phyloP scores from a whole-genome alignment of 2,329 filamentous ascomycete genomes.

The Sarocladiaceae sp. region DNA sequence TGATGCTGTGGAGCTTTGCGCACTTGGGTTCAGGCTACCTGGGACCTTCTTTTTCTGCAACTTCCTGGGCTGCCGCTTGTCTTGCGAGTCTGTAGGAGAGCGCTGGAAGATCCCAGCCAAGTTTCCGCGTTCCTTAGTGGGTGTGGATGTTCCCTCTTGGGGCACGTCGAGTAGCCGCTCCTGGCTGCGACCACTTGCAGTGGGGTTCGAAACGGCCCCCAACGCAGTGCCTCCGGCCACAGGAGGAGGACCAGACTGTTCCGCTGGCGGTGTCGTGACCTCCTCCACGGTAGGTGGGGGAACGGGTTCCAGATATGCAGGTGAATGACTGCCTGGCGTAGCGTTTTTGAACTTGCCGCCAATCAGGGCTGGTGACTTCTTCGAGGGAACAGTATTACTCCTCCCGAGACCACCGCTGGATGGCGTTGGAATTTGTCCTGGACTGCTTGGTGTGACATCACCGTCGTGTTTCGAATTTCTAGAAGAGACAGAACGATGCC shows the following conservation, averaged over 20 bases:
- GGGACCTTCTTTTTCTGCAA: constrained; percentile 79
- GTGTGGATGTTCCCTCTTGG: constrained; percentile 39
- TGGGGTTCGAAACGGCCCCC: constrained; percentile 18
- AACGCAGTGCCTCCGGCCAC: constrained; percentile 10
- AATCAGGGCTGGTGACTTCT: constrained; percentile 69
- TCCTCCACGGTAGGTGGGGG: constrained; percentile 22
- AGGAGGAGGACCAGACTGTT: background rate
- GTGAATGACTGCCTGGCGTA: constrained; percentile 22
- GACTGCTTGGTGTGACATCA: constrained; percentile 62
- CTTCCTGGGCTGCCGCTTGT: constrained; percentile 77
- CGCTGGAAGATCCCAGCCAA: constrained; percentile 66
- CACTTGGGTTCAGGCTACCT: constrained; percentile 73
- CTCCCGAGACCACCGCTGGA: constrained; percentile 49
- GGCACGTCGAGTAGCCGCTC: constrained; percentile 39
- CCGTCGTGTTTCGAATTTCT: constrained; percentile 72
- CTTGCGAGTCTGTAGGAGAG: constrained; percentile 53
- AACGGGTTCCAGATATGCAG: constrained; percentile 30
- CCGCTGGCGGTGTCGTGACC: constrained; percentile 13
- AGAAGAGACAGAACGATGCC: constrained; percentile 92
- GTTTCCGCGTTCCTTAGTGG: constrained; percentile 55
- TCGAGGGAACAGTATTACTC: constrained; percentile 92
- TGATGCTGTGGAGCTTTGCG: constrained; percentile 83
- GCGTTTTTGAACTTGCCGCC: constrained; percentile 57
- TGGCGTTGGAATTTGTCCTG: constrained; percentile 46
- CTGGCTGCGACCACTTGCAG: constrained; percentile 38